Evolutionary conservation across 805 yeast genomes (phyloP).

Genomic region (Cyberlindnera misumaiensis): DNA sequence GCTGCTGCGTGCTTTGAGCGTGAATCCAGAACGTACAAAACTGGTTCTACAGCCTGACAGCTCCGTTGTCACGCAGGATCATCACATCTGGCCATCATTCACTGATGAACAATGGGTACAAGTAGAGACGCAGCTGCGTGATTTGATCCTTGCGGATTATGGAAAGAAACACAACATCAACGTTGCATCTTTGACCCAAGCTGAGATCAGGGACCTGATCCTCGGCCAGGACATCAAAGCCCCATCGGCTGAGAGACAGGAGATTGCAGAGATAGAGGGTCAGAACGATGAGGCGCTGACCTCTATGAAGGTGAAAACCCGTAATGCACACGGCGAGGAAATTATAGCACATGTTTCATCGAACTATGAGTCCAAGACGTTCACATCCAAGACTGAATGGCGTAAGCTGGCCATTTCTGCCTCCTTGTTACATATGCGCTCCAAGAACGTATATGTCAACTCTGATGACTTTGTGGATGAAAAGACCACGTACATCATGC

Average conservation of each 20-base stretch:
- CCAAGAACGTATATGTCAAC: slow-evolving; percentile 67
- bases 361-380: slow-evolving; percentile 76
- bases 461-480: slow-evolving; percentile 58
- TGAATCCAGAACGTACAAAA: slow-evolving; percentile 71
- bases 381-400: slow-evolving; percentile 88
- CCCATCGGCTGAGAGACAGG: slow-evolving; percentile 82
- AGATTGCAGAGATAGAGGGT: slow-evolving; percentile 62
- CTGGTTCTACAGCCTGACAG: slow-evolving; percentile 71
- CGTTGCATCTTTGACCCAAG: slow-evolving; percentile 80
- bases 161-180: slow-evolving; percentile 81
- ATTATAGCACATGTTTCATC: slow-evolving; percentile 91
- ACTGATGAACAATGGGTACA: slow-evolving; percentile 86
- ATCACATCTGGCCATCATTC: slow-evolving; percentile 92
- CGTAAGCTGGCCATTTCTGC: slow-evolving; percentile 78
- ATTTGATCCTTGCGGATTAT: slow-evolving; percentile 78
- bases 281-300: slow-evolving; percentile 34
- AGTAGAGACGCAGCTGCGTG: slow-evolving; percentile 83
- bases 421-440: slow-evolving; percentile 61
- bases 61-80: slow-evolving; percentile 58
- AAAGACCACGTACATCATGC: slow-evolving; percentile 66
- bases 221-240: slow-evolving; percentile 91
- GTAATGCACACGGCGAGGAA: slow-evolving; percentile 93
- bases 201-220: slow-evolving; percentile 89
- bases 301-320: slow-evolving; percentile 69
- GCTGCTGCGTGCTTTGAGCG: slow-evolving; percentile 73